Conservation (phyloP, 1,284 basidiomycete genomes). For the Amylostereum chailletii region DNA sequence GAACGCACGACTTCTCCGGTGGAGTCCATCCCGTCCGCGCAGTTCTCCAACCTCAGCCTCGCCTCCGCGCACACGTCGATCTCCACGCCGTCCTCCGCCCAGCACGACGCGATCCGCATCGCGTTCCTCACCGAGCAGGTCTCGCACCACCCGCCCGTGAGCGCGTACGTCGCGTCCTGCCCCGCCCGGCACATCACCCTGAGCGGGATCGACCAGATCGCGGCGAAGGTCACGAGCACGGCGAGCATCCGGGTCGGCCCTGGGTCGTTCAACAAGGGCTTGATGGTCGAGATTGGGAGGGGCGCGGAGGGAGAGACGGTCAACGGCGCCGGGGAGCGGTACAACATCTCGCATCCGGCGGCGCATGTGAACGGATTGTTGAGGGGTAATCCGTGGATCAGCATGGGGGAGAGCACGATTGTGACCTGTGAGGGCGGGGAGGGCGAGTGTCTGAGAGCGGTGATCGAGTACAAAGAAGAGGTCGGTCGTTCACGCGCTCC, state of each 20-base stretch:
- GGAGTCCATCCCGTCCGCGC: constrained; percentile 36
- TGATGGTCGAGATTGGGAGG: constrained; percentile 72
- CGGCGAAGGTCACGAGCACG: constrained; percentile 83
- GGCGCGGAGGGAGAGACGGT: constrained; percentile 25
- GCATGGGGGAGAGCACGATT: constrained; percentile 72
- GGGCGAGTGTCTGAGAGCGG: constrained; percentile 60
- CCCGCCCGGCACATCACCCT: constrained; percentile 69
- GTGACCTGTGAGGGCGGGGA: constrained; percentile 75
- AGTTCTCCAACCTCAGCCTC: constrained; percentile 54
- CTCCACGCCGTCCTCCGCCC: constrained; percentile 12
- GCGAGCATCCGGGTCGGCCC: constrained; percentile 71
- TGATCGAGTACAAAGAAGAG: constrained; percentile 97
- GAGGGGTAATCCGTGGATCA: constrained; percentile 85
- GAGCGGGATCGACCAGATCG: constrained; percentile 84
- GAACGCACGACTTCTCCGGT: constrained; percentile 36
- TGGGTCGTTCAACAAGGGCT: constrained; percentile 80
- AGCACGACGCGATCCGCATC: constrained; percentile 42
- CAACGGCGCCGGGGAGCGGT: constrained; percentile 72
- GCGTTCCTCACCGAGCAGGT: constrained; percentile 79
- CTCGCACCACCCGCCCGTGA: constrained; percentile 95
- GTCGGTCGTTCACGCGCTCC: constrained; percentile 30
- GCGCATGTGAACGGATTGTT: constrained; percentile 91
- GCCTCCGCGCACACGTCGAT: constrained; percentile 22
- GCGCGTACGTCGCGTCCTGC: constrained; percentile 78
- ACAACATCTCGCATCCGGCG: constrained; percentile 84